Base-by-base conservation (phyloP, 2,329 filamentous ascomycete species). In the Aspergillus piperis region DNA sequence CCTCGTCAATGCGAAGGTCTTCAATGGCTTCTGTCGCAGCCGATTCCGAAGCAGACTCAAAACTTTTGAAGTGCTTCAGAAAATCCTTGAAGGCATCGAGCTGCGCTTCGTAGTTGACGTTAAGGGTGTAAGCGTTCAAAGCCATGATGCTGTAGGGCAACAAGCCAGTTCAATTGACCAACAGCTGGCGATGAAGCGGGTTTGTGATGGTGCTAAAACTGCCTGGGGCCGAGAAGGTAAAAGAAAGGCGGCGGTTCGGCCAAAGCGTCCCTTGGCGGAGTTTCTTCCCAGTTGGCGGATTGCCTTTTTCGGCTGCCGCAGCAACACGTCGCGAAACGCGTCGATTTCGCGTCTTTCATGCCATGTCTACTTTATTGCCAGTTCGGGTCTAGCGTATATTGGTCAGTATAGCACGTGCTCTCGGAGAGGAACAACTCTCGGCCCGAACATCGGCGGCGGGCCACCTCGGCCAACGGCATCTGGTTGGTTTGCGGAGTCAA, bases 101-200 rank as follows among this genome's bases (percentile, higher is more conserved):
- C 78, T 99, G 95, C 71, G 88, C 87, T 71, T 88, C 86, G 80
- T 99, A 99, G 76, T 96, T 89, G 70, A 96, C 92, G 54, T 90
- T 86, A 68, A 88, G 84, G 73, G 85, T 88, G 77, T 89, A 90
- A 66, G 90, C 88, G 72, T 92, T 86, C 73, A 97, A 90, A 84
- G 92, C 90, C 94, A 97, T 97, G 61, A 69, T 80, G 78, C 70
- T 69, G 66, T 62, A 60, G 65, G 53, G 53, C 56, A 51, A 54
- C 57, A 53, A 59, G 49, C 66, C 64, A 59, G 61, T 36, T 60
- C 66, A 64, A 66, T 65, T 65, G 65, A 58, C 54, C 56, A 23
- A 55, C 58, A 54, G 54, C 64, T 63, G 59, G 63, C 62, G 62
- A 64, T 58, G 49, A 52, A 52, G 54, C 53, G 56, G 56, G 58